These are phyloP conservation scores for Cyberlindnera maclurae DNA, from an alignment of 805 yeast species.

Conservation along the genomic window DNA sequence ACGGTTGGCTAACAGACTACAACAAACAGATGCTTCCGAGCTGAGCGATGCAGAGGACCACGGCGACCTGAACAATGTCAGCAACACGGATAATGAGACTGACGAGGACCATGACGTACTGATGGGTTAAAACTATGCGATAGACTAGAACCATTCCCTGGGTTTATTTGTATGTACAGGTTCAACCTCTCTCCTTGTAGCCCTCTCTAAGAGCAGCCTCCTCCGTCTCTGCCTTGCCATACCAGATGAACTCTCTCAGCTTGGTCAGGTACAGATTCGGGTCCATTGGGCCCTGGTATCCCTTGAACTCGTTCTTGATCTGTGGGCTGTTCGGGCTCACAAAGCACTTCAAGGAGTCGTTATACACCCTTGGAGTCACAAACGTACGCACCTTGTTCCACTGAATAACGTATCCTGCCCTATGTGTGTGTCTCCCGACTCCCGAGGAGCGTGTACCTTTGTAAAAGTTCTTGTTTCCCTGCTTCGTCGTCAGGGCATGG, in stretches of 20 bases:
- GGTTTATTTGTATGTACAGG: slow-evolving; percentile 10
- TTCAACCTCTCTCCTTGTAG: slow-evolving; percentile 27
- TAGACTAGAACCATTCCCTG: not conserved
- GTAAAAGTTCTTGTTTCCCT: slow-evolving; percentile 89
- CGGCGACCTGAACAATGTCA: slow-evolving; percentile 14
- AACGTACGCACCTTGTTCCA: slow-evolving; percentile 87
- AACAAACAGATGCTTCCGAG: slow-evolving; percentile 19
- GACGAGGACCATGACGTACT: slow-evolving; percentile 18
- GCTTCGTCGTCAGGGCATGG: slow-evolving; percentile 78
- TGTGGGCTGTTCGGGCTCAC: slow-evolving; percentile 71
- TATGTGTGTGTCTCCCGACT: slow-evolving; percentile 70
- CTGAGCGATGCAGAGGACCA: slow-evolving; percentile 21
- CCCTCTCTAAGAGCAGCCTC: slow-evolving; percentile 18
- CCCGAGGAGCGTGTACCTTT: slow-evolving; percentile 97
- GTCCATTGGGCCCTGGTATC: slow-evolving; percentile 73
- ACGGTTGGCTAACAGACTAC: slow-evolving; percentile 19
- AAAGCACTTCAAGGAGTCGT: slow-evolving; percentile 55
- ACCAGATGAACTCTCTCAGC: slow-evolving; percentile 65
- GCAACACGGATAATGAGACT: slow-evolving; percentile 6
- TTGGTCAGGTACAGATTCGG: slow-evolving; percentile 66
- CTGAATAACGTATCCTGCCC: slow-evolving; percentile 70
- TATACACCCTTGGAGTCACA: slow-evolving; percentile 59
- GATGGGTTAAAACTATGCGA: slow-evolving; percentile 11
- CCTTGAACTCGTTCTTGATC: slow-evolving; percentile 59
- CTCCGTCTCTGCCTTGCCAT: slow-evolving; percentile 49